Conservation (phyloP, 345 rosid species). For the Eucalyptus polybractea region DNA sequence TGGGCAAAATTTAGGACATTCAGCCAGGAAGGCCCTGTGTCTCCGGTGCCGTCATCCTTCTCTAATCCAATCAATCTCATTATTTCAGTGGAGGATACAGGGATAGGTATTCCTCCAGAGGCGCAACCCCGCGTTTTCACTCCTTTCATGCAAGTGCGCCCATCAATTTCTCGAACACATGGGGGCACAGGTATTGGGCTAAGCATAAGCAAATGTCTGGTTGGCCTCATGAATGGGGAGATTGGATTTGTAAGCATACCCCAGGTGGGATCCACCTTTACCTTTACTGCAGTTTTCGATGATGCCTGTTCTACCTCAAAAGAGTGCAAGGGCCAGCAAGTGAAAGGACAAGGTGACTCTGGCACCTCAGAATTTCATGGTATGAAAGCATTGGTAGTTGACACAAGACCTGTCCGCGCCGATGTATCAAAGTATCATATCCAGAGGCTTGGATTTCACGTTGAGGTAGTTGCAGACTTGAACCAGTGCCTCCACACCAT, state of each 20-base stretch:
- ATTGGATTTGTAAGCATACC: constrained; percentile 79
- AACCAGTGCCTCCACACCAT: constrained; percentile 28
- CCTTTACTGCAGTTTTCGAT: constrained; percentile 73
- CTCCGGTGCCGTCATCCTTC: constrained; percentile 11
- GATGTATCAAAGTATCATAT: constrained; percentile 71
- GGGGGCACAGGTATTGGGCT: constrained; percentile 98
- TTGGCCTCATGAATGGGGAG: constrained; percentile 85
- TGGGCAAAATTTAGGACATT: constrained; percentile 63
- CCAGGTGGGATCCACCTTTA: constrained; percentile 77
- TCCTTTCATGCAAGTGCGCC: constrained; percentile 92
- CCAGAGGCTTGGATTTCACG: constrained; percentile 63
- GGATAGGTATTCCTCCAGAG: constrained; percentile 79
- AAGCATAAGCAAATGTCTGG: constrained; percentile 94
- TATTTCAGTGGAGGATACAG: constrained; percentile 94
- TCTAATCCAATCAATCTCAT: constrained; percentile 44
- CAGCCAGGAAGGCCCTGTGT: constrained; percentile 26
- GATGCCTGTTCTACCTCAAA: constrained; percentile 24
- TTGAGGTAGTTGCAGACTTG: constrained; percentile 44
- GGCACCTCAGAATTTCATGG: constrained; percentile 44
- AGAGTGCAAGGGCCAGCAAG: constrained; percentile 33
- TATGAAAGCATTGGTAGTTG: constrained; percentile 72
- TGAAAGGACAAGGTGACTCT: constrained; percentile 17
- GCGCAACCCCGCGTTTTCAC: constrained; percentile 88
- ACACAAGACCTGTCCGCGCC: constrained; percentile 59
- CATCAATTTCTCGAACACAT: constrained; percentile 75